Base-by-base conservation (phyloP, 129 eudicot species). In the sunflower (Helianthus annuus) region DNA sequence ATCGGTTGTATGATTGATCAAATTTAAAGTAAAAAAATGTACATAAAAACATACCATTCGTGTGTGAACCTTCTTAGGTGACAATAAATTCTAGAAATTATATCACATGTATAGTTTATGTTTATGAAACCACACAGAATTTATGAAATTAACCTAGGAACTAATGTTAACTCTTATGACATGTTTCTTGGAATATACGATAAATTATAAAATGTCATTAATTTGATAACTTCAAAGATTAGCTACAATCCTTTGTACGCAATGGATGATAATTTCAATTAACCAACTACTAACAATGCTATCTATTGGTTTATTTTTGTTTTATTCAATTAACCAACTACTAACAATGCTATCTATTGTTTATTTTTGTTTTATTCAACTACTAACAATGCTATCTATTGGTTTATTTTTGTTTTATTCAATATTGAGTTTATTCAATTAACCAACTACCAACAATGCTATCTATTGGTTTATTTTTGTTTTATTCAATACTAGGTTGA, bases 131-230 rank as follows among this genome's bases (percentile, higher is more conserved):
- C 36, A 32, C 36, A 32, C 36, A 32, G 4, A 32, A 27, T 66
- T 49, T 49, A 67, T 15, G 51, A n/a, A 66, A 44, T 45, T 64
- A 76, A 68, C 79, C 54, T 51, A 64, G 78, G 79, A 71, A 78
- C 66, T 65, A 78, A 68, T 71, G 76, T 64, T 46, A 78, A 38
- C 52, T 48, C 13, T 55, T 85, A 6, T 78, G 85, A 64, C 61
- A 75, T 52, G 53, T 59, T 75, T 76, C 76, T 74, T 59, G 74
- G 42, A 61, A 45, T 66, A 80, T 79, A 77, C 69, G 75, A 49
- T 10, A 48, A 45, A 10, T 22, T 24, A 49, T 10, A 48, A 45
- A 10, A 32, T 24, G 57, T 60, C 66, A 66, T 73, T 62, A 52
- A 7, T 16, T 16, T 59, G 73, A 80, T 74, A 15, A 73, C 52